These are phyloP conservation scores for Apiotrichum montevideense DNA, from an alignment of 1,284 basidiomycete species.

Conservation along the genomic window DNA sequence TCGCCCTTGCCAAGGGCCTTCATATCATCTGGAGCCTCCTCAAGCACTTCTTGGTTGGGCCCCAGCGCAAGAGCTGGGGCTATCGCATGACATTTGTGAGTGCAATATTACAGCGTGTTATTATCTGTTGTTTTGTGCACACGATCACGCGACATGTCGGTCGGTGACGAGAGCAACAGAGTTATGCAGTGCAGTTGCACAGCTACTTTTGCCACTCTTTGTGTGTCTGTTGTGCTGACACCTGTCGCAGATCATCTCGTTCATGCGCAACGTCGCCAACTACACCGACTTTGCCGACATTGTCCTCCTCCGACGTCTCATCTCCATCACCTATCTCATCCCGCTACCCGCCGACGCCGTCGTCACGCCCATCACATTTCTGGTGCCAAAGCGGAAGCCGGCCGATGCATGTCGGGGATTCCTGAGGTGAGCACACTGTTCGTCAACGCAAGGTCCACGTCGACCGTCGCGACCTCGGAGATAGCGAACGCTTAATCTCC, in stretches of 20 bases:
- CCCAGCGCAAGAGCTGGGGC: conserved; percentile 46
- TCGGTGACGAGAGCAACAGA: too few species aligned
- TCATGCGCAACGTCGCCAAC: conserved; percentile 77
- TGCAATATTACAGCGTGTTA: not conserved
- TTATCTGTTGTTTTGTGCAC: not conserved
- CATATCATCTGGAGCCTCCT: conserved; percentile 38
- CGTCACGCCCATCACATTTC: conserved; percentile 90
- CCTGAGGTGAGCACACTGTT: conserved; percentile 18
- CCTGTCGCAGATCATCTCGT: conserved; percentile 27
- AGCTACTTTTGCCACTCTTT: not conserved
- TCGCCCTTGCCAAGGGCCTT: conserved; percentile 38
- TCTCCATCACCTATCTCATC: conserved; percentile 72
- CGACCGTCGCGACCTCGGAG: too few species aligned
- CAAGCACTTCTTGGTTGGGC: conserved; percentile 38
- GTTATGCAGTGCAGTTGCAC: too few species aligned
- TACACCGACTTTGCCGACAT: conserved; percentile 84
- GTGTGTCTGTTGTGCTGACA: not conserved
- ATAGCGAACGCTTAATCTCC: too few species aligned
- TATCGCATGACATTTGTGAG: conserved; percentile 45
- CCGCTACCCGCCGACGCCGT: conserved; percentile 90
- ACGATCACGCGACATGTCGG: not conserved
- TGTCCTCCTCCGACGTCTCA: conserved; percentile 70
- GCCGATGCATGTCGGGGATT: conserved; percentile 49
- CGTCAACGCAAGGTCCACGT: too few species aligned
- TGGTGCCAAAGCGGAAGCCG: conserved; percentile 74